Percentiles rank a stretch among this genome's conserved stretches.
phyloP scores from a whole-genome alignment of 352 stramenopile species.

The Phytopythium litorale region DNA sequence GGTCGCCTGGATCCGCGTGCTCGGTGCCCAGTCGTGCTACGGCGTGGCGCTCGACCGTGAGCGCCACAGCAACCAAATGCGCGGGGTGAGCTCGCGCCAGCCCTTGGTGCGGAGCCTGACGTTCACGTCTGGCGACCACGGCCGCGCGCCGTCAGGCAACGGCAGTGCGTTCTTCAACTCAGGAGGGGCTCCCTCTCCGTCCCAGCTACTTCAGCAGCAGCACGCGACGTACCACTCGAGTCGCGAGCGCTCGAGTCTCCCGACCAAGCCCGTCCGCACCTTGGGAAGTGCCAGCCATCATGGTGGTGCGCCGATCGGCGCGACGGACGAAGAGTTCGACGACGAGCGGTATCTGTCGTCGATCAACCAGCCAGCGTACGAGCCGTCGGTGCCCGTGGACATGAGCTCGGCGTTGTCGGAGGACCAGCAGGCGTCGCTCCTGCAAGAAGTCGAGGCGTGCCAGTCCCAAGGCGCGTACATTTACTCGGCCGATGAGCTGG shows the following conservation, averaged over 20 bases:
- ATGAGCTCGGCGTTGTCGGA: conserved; percentile 43
- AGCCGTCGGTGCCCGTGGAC: conserved; percentile 14
- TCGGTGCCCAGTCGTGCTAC: conserved; percentile 50
- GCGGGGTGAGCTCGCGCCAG: conserved; percentile 6
- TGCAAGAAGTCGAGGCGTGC: conserved; percentile 66
- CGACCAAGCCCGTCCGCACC: conserved; percentile 1
- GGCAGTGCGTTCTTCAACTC: not conserved
- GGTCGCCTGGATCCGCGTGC: conserved; percentile 56
- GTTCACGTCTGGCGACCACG: conserved; percentile 14
- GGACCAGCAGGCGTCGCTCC: conserved; percentile 49
- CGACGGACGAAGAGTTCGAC: conserved; percentile 5
- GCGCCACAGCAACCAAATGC: conserved; percentile 10
- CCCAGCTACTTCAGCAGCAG: not conserved
- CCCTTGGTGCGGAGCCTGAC: conserved; percentile 22
- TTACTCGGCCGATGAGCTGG: conserved; percentile 74
- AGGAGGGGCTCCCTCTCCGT: not conserved
- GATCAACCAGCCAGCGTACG: conserved; percentile 2
- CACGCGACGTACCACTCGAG: not conserved
- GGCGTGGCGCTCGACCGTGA: conserved; percentile 17
- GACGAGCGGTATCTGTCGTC: conserved; percentile 12
- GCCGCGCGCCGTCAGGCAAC: not conserved
- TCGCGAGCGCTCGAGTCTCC: conserved; percentile 4
- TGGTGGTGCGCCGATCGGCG: not conserved
- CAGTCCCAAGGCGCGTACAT: conserved; percentile 49
- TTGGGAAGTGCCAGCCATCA: not conserved